Evolutionary conservation across 2,329 filamentous ascomycete genomes (phyloP).

Genomic region (Ophiostoma himal-ulmi): DNA sequence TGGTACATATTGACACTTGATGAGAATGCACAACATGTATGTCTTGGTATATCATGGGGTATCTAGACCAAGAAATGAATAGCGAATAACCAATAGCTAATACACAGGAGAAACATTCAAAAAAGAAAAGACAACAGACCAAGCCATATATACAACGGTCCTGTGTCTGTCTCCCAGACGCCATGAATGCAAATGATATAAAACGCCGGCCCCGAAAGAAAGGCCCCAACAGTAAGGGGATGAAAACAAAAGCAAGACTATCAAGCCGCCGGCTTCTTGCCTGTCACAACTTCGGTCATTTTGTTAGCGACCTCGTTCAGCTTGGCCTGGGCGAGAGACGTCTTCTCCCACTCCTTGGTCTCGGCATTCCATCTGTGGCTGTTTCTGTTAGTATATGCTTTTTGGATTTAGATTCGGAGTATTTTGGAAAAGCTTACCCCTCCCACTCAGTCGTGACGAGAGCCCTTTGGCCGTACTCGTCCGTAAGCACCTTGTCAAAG

Average conservation of each 20-base stretch:
- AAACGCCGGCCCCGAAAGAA: background rate
- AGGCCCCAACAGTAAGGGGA: background rate
- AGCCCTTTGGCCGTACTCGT: conserved; percentile 60
- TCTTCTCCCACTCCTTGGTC: conserved; percentile 49
- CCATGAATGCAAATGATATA: conserved; percentile 10
- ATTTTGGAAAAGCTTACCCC: conserved; percentile 45
- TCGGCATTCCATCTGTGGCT: conserved; percentile 58
- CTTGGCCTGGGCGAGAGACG: background rate
- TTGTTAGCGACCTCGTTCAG: conserved; percentile 6
- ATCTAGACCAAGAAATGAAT: background rate
- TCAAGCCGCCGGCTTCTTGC: background rate
- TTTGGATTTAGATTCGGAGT: background rate
- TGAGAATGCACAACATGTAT: background rate
- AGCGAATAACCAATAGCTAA: background rate
- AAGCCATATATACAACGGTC: background rate
- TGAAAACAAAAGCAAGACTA: background rate
- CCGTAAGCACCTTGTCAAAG: conserved; percentile 58
- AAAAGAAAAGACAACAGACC: background rate
- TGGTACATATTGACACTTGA: too few species aligned
- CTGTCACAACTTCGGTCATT: background rate
- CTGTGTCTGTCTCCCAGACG: conserved; percentile 9
- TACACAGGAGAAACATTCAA: background rate
- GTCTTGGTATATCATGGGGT: conserved; percentile 4
- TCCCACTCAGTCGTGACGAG: conserved; percentile 56
- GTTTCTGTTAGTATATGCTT: conserved; percentile 13